Percentiles rank a stretch among this genome's conserved stretches.
Conservation (phyloP, 2,329 filamentous ascomycete genomes). For the Neofusicoccum cordaticola region DNA sequence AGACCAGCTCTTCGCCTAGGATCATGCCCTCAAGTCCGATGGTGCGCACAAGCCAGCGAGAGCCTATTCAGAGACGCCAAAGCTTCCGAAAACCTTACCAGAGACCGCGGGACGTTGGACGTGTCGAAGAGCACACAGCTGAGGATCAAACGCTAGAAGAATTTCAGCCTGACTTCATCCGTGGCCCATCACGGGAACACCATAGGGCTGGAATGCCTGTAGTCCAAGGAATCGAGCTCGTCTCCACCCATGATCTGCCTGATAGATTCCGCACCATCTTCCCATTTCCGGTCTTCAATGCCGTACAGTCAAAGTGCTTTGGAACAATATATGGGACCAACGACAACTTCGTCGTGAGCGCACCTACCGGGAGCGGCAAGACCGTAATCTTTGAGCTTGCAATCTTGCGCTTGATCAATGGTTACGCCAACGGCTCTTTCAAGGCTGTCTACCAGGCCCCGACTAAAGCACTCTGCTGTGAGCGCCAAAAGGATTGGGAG, state of each 20-base stretch:
- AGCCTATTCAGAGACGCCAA: not conserved
- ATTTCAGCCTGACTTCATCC: not conserved
- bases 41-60: conserved; percentile 35
- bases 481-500: conserved; percentile 74
- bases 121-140: not conserved
- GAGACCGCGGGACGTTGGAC: not conserved
- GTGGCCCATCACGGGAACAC: conserved; percentile 20
- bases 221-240: conserved; percentile 59
- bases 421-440: conserved; percentile 58
- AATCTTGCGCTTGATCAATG: conserved; percentile 67
- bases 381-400: conserved; percentile 79
- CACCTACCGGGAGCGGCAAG: conserved; percentile 83
- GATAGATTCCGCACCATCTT: conserved; percentile 70
- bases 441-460: conserved; percentile 85
- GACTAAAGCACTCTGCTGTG: conserved; percentile 77
- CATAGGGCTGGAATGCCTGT: conserved; percentile 30
- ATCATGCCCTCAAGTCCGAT: conserved; percentile 40
- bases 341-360: conserved; percentile 75
- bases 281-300: conserved; percentile 73
- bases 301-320: conserved; percentile 79
- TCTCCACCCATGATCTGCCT: conserved; percentile 61
- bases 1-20: conserved; percentile 30
- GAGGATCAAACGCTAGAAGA: too few relatives aligned
- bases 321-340: conserved; percentile 61
- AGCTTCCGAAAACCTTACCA: not conserved